Conservation (phyloP, 805 yeast species). For the Ogataea ramenticola region DNA sequence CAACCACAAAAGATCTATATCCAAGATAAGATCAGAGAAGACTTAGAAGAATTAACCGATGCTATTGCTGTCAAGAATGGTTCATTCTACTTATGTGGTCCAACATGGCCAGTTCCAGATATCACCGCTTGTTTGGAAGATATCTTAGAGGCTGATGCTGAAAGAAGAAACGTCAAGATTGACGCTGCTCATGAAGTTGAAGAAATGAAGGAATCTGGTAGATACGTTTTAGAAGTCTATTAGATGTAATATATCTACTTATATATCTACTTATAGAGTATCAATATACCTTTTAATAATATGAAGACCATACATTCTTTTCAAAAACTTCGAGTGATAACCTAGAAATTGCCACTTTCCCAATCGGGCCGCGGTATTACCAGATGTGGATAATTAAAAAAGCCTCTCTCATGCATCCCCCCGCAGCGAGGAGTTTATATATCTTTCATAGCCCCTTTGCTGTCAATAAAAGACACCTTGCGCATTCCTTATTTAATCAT, state of each 20-base stretch:
- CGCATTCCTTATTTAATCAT: too few species aligned
- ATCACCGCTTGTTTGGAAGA: slow-evolving; percentile 85
- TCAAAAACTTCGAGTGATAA: too few species aligned
- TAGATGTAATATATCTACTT: too few species aligned
- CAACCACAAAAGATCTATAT: slow-evolving; percentile 92
- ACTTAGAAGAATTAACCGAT: slow-evolving; percentile 61
- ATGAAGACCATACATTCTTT: too few species aligned
- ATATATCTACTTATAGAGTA: too few species aligned
- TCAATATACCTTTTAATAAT: too few species aligned
- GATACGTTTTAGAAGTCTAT: slow-evolving; percentile 91
- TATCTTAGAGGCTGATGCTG: slow-evolving; percentile 67
- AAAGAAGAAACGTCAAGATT: slow-evolving; percentile 52
- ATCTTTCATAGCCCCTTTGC: neutral
- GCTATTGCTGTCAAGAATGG: slow-evolving; percentile 78
- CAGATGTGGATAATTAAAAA: neutral
- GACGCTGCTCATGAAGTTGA: slow-evolving; percentile 80
- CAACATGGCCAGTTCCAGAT: slow-evolving; percentile 99
- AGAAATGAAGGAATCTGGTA: slow-evolving; percentile 85
- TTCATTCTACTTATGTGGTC: slow-evolving; percentile 94
- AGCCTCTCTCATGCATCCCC: neutral
- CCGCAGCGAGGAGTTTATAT: neutral
- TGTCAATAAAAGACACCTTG: too few species aligned
- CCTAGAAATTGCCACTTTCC: neutral
- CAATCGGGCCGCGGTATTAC: neutral
- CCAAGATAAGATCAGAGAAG: slow-evolving; percentile 85